Percentiles rank a stretch among this genome's conserved stretches.
phyloP scores from a whole-genome alignment of 352 stramenopile genomes.

The Globisporangium lucens region DNA sequence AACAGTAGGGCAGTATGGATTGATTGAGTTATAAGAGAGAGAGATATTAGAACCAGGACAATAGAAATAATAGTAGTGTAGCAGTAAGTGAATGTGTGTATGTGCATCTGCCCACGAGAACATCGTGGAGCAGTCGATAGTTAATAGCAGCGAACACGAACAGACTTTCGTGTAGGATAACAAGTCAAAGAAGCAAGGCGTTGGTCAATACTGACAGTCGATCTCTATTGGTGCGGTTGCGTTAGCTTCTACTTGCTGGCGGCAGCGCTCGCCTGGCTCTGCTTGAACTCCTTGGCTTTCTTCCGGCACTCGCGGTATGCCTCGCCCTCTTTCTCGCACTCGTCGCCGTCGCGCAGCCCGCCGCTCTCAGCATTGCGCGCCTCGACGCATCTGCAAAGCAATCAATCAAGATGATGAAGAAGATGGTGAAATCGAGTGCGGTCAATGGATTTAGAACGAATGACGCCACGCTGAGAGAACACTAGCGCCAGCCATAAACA shows the following conservation, averaged over 20 bases:
- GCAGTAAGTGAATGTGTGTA: background rate
- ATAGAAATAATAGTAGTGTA: background rate
- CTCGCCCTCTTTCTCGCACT: slow-evolving; percentile 62
- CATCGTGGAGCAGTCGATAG: background rate
- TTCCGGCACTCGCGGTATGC: slow-evolving; percentile 61
- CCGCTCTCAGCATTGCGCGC: slow-evolving; percentile 50
- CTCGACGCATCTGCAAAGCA: slow-evolving; percentile 50
- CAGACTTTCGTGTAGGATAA: background rate
- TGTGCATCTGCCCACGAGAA: background rate
- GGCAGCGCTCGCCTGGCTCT: slow-evolving; percentile 20
- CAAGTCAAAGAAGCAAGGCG: background rate
- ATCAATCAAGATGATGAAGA: background rate
- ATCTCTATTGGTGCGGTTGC: background rate
- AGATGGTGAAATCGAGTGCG: slow-evolving; percentile 6
- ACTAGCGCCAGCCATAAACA: background rate
- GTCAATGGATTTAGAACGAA: background rate
- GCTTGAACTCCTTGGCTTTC: slow-evolving; percentile 38
- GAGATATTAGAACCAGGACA: slow-evolving; percentile 5
- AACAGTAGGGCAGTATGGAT: slow-evolving; percentile 3
- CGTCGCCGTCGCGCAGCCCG: slow-evolving; percentile 64
- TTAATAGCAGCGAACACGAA: slow-evolving; percentile 3
- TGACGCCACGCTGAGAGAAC: background rate
- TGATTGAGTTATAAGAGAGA: slow-evolving; percentile 8
- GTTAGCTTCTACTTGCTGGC: background rate
- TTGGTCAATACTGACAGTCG: background rate